These are phyloP conservation scores for Agapanthus africanus DNA, from an alignment of 106 monocot species.

Conservation along the genomic window DNA sequence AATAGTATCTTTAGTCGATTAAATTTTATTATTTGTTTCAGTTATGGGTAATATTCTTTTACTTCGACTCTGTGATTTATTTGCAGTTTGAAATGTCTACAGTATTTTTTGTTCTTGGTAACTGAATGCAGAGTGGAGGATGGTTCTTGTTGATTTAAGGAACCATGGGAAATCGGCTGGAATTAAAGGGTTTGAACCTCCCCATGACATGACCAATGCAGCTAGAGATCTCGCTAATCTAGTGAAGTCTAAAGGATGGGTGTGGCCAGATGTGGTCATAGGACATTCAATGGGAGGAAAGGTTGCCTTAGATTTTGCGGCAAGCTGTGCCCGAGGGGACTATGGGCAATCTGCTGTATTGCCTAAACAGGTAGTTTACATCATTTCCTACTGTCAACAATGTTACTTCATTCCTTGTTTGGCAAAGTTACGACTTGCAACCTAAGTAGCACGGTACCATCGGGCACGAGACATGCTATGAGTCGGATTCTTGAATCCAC, in stretches of 20 bases:
- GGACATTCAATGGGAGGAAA: constrained; percentile 99
- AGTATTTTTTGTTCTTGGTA: too few relatives aligned
- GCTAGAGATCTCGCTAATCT: constrained; percentile 82
- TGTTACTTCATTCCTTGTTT: too few relatives aligned
- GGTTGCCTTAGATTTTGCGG: constrained; percentile 65
- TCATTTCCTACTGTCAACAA: too few relatives aligned
- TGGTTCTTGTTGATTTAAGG: constrained; percentile 91
- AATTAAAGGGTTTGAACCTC: constrained; percentile 56
- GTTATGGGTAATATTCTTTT: too few relatives aligned
- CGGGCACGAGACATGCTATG: too few relatives aligned
- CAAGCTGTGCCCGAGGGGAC: constrained; percentile 62
- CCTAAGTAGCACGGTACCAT: too few relatives aligned
- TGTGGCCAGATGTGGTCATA: constrained; percentile 88
- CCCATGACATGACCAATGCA: constrained; percentile 67
- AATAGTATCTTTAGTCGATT: too few relatives aligned
- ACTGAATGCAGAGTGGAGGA: constrained; percentile 79
- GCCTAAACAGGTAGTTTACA: constrained; percentile 85
- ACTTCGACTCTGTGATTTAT: too few relatives aligned
- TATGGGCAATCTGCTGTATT: constrained; percentile 64
- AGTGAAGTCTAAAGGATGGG: constrained; percentile 60
- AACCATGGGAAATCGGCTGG: constrained; percentile 87
- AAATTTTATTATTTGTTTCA: too few relatives aligned
- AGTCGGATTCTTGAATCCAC: too few relatives aligned
- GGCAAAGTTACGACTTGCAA: too few relatives aligned
- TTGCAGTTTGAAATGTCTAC: too few relatives aligned